These are phyloP conservation scores for Groenewaldozyma auringiensis DNA, from an alignment of 1,139 yeast species.

Conservation along the genomic window DNA sequence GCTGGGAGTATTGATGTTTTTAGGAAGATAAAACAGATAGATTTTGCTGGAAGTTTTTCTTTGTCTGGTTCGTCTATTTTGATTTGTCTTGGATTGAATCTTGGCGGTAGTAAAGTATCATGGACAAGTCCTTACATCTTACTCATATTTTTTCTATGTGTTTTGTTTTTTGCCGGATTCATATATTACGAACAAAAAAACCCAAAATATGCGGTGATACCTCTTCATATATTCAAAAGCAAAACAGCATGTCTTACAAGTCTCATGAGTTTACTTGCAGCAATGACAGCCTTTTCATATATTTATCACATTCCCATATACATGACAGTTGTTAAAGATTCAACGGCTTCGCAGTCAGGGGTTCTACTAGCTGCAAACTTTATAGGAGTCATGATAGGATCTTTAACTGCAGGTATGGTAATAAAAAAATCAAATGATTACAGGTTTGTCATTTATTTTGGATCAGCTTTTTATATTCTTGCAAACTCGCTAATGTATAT, in stretches of 20 bases:
- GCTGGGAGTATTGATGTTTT: too few species aligned
- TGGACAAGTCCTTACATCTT: conserved; percentile 4
- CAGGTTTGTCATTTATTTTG: not conserved
- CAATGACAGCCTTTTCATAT: conserved; percentile 41
- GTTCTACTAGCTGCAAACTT: conserved; percentile 5
- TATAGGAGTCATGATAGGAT: conserved; percentile 5
- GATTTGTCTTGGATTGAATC: conserved; percentile 3
- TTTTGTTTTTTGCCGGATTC: conserved; percentile 36
- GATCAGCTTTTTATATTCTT: not conserved
- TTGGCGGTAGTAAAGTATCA: conserved; percentile 4
- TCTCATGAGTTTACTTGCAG: conserved; percentile 42
- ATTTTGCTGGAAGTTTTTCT: conserved; percentile 6
- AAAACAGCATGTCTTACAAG: conserved; percentile 38
- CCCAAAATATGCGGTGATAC: conserved; percentile 49
- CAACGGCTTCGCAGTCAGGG: conserved; percentile 36
- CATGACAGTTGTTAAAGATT: conserved; percentile 43
- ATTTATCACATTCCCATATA: conserved; percentile 45
- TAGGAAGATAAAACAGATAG: conserved; percentile 1
- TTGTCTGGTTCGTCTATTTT: conserved; percentile 1
- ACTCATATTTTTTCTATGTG: conserved; percentile 35
- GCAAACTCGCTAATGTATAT: not conserved
- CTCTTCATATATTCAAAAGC: conserved; percentile 40
- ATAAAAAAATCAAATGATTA: conserved; percentile 3
- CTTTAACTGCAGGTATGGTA: conserved; percentile 3
- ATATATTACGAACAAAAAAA: conserved; percentile 43